Evolutionary conservation across 2,329 filamentous ascomycete species (phyloP).

Genomic region (Verticillium alfalfae): DNA sequence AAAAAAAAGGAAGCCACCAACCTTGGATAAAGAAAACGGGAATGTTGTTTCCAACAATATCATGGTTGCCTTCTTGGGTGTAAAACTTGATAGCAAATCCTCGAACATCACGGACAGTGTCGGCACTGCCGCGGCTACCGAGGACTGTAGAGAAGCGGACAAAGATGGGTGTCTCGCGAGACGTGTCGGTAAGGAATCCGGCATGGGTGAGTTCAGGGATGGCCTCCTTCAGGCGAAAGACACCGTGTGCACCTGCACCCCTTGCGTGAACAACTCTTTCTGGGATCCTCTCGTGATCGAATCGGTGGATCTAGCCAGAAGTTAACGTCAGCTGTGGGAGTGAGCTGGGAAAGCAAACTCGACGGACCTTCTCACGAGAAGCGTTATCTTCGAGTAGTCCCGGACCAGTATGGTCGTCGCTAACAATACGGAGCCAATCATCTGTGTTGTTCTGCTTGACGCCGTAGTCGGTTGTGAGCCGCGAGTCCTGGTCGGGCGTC

Average conservation of each 20-base stretch:
- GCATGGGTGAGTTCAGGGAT: conserved; percentile 59
- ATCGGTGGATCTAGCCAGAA: conserved; percentile 57
- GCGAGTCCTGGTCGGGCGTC: conserved; percentile 50
- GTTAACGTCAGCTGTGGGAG: conserved; percentile 3
- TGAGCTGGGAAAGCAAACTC: accelerated
- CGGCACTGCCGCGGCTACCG: conserved; percentile 68
- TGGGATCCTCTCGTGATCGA: conserved; percentile 62
- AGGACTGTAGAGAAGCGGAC: conserved; percentile 74
- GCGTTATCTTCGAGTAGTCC: conserved; percentile 66
- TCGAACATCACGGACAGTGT: conserved; percentile 75
- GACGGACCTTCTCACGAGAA: conserved; percentile 62
- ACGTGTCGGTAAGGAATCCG: conserved; percentile 62
- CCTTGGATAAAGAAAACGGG: conserved; percentile 2
- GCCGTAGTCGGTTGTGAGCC: conserved; percentile 73
- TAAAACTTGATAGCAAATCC: conserved; percentile 78
- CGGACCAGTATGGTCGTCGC: conserved; percentile 60
- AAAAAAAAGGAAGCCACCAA: background rate
- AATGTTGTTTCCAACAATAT: conserved; percentile 69
- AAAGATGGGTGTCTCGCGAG: conserved; percentile 62
- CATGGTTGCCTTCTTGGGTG: conserved; percentile 60
- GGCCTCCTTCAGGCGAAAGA: conserved; percentile 39
- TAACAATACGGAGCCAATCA: conserved; percentile 66
- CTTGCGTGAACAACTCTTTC: conserved; percentile 58
- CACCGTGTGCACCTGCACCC: conserved; percentile 52
- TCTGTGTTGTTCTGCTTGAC: conserved; percentile 69